Evolutionary conservation across 2,329 filamentous ascomycete genomes (phyloP).

Genomic region (Diaporthe humulicola): DNA sequence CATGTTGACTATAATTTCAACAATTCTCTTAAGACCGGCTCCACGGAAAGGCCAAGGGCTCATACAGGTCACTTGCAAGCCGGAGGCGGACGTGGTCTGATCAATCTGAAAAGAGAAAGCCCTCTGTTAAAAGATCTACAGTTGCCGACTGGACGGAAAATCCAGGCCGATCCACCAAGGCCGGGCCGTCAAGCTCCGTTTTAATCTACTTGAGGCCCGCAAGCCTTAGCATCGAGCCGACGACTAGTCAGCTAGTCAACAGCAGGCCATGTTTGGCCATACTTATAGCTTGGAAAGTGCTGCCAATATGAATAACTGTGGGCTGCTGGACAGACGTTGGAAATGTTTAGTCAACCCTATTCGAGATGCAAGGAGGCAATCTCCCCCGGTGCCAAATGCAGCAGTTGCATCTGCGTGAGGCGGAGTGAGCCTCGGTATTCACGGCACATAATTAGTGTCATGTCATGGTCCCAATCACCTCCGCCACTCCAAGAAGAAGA

Average conservation of each 20-base stretch:
- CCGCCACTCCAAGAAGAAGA: not conserved
- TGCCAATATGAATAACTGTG: not conserved
- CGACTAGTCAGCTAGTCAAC: not conserved
- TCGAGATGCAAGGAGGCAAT: not conserved
- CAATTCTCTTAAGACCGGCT: not conserved
- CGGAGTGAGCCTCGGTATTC: not conserved
- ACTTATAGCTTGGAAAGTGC: not conserved
- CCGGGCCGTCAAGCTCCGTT: slow-evolving; percentile 21
- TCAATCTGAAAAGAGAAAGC: slow-evolving; percentile 16
- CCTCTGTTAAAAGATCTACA: not conserved
- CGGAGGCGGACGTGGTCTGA: not conserved
- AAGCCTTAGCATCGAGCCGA: not conserved
- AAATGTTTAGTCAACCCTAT: not conserved
- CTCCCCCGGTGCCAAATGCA: not conserved
- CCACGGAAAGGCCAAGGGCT: not conserved
- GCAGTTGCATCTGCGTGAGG: not conserved
- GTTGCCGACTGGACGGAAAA: slow-evolving; percentile 22
- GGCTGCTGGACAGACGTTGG: not conserved
- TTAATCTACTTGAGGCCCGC: slow-evolving; percentile 20
- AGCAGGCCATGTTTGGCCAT: not conserved
- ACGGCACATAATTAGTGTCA: not conserved
- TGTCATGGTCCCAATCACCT: not conserved
- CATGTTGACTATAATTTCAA: not conserved
- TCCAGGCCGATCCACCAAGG: slow-evolving; percentile 9
- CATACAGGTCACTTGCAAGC: not conserved